Evolutionary conservation across 2,329 filamentous ascomycete species (phyloP), one percentile per base, ranked within the genome.

Genomic region (Laburnicola sp.): DNA sequence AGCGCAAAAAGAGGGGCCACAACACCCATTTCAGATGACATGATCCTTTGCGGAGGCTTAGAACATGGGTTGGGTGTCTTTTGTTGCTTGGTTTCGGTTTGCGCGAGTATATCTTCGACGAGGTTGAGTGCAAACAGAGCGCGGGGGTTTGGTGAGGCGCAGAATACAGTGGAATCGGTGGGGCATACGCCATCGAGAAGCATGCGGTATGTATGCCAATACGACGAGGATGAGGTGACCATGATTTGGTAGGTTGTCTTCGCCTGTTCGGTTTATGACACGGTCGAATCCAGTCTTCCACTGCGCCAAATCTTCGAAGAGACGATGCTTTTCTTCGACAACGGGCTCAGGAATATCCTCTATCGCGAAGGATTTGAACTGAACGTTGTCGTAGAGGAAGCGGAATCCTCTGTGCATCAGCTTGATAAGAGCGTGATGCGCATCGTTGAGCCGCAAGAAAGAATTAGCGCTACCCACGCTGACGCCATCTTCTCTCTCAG

Each of bases 1-100:
- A 51, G 25, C 8, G 32, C 23, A 38, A 51, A 51, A 21, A 51
- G 34, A 16, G 49, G 49, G 27, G 49, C 49, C 3, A 51, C 38
- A 7, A 51, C 43, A 9, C 37, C 44, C 11, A 45, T 51, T 5
- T 48, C 49, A 3, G 49, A 51, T 9, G 43, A 38, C 10, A 51
- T 26, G 10, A 27, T 27, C 10, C 42, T 31, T 23, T 45, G 42
- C 22, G 7, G 21, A 22, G 22, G 37, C 3, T 26, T n/a, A n/a
- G 42, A 4, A 6, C 28, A 9, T 25, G 11, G 28, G 30, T 27
- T 16, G n/a, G 22, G n/a, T 2, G 31, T 21, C 4, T 11, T 37
- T 40, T 22, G 32, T 23, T 27, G 10, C 23, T 6, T 48, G 31
- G 16, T 26, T 16, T 30, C 28, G 10, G 22, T 21, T 16, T n/a